Base-by-base conservation (phyloP, 805 yeast species). In the Wickerhamomyces canadensis region DNA sequence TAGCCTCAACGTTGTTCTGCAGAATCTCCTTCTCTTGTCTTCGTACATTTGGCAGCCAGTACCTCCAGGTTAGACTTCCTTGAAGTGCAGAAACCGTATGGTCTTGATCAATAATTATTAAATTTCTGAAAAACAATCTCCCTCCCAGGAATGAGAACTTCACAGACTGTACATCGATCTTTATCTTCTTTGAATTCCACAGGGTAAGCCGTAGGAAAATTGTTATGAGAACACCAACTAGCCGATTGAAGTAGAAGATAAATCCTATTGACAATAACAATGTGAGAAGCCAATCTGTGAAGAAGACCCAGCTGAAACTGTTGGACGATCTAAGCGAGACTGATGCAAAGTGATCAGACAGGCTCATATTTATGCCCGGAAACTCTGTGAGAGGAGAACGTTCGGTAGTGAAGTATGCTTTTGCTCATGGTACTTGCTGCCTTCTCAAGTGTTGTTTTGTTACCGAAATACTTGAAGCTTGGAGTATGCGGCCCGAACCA, bases 11-110 rank as follows among this genome's bases (percentile, higher is more conserved):
- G 31, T 40, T 27, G 39, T 36, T 30, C 19, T 32, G 29, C 7
- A 37, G 9, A 28, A 52, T 23, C 37, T 50, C 27, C 53, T 54
- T 12, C 10, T 33, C 42, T 16, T 55, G 45, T 41, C 44, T 42
- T 46, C 73, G 61, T 14, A 69, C 57, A 5, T 60, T 55, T 4
- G 65, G 61, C 35, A 86, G 64, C 98, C 98, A 93, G 57, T 87
- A 91, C 42, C 94, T 61, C 98, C 98, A 93, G 0, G 95, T 84
- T 19, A 91, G 54, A 48, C 77, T 75, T 1, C 91, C 83, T 42
- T 80, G 79, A 19, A 84, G 70, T 1, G 84, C 68, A 9, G 86
- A 74, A 1, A 86, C 53, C 2, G 95, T 78, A 43, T 78, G 77
- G 60, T 89, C 82, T 34, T 76, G 68, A n/a, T 87, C 83, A 6